A percentile compares a stretch with the other conserved stretches of the same genome.
These are phyloP conservation scores for Tetrapisispora namnaoensis DNA, from an alignment of 805 yeast genomes.

Conservation along the genomic window DNA sequence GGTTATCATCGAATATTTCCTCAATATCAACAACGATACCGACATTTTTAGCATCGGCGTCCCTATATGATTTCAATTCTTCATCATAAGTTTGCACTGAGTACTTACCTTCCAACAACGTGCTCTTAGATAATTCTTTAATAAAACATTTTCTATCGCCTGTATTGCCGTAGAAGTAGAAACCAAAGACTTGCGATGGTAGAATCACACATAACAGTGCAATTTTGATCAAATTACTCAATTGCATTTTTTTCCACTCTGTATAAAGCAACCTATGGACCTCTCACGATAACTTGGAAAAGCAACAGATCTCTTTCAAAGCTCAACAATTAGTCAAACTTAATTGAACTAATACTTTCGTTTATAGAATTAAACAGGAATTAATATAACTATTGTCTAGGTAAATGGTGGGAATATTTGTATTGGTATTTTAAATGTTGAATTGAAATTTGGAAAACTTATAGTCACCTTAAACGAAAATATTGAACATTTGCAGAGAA, in stretches of 20 bases:
- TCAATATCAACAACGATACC: conserved; percentile 38
- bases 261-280: too few relatives aligned
- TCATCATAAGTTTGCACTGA: conserved; percentile 38
- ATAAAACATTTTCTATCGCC: conserved; percentile 47
- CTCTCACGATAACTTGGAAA: too few relatives aligned
- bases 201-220: conserved; percentile 14
- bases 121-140: conserved; percentile 43
- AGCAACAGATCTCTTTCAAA: too few relatives aligned
- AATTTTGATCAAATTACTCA: conserved; percentile 9
- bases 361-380: too few relatives aligned
- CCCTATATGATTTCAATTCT: conserved; percentile 27
- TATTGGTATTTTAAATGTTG: too few relatives aligned
- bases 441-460: too few relatives aligned
- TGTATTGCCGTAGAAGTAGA: conserved; percentile 44
- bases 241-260: conserved; percentile 2
- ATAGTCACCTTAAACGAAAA: too few relatives aligned
- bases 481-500: too few relatives aligned
- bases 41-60: conserved; percentile 29
- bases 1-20: conserved; percentile 69
- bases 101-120: conserved; percentile 42
- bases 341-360: too few relatives aligned
- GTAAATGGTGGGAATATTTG: too few relatives aligned
- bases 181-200: conserved; percentile 27
- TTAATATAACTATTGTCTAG: too few relatives aligned
- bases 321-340: too few relatives aligned